These are phyloP conservation scores for Aspergillus indologenus DNA, from an alignment of 495 filamentous ascomycete species.

Conservation along the genomic window DNA sequence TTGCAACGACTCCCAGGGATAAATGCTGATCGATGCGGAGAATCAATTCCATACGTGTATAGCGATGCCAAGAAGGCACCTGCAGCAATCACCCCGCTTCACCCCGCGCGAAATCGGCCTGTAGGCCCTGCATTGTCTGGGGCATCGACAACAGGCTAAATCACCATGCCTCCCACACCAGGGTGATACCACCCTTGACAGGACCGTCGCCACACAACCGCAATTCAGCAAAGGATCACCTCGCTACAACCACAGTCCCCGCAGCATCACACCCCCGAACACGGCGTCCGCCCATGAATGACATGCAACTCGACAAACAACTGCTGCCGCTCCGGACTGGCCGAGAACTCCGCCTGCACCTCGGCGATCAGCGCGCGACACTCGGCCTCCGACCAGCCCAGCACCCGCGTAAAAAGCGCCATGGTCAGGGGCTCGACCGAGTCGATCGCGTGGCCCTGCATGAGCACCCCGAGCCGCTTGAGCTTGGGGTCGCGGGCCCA, in stretches of 20 bases:
- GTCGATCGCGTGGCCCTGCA: constrained; percentile 62
- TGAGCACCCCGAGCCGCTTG: constrained; percentile 7
- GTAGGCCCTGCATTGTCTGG: no score
- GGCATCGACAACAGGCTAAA: no score
- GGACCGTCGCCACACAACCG: no score
- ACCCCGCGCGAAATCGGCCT: no score
- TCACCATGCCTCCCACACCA: no score
- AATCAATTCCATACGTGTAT: no score
- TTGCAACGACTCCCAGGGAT: no score
- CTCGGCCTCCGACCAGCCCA: constrained; percentile 36
- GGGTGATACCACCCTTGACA: no score
- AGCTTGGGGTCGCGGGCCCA: constrained; percentile 4
- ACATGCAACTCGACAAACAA: constrained; percentile 13
- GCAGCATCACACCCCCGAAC: background rate
- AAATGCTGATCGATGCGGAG: no score
- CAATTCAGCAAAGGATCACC: no score
- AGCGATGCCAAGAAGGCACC: no score
- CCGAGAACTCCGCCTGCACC: constrained; percentile 15
- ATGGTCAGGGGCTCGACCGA: constrained; percentile 37
- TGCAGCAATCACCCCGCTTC: no score
- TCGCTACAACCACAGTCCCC: background rate
- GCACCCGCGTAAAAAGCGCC: constrained; percentile 58
- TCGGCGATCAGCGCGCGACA: constrained; percentile 14
- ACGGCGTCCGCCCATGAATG: constrained; percentile 13
- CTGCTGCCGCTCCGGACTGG: constrained; percentile 26